Base-by-base conservation (phyloP, 345 rosid species). In the Syzygium jambos region DNA sequence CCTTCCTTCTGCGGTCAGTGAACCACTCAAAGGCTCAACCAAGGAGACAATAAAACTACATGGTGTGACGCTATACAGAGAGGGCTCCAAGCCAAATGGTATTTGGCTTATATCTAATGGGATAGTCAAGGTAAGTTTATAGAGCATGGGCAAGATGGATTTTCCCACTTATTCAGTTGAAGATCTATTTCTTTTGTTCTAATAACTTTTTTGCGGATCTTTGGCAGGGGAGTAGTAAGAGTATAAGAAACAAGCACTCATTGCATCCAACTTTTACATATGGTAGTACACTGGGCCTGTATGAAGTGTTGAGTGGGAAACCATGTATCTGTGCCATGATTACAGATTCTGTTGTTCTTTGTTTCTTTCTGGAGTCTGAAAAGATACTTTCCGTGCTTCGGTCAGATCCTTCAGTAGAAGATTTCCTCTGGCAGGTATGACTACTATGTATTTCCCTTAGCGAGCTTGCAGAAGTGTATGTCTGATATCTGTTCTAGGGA, bases 251-350 rank as follows among this genome's bases (percentile, higher is more conserved):
- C 94, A 94, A 91, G 87, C 95, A 95, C 85, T 95, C 98, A 10
- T 87, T 98, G 88, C 98, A 98, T 93, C 99, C 99, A 87, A 94
- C 94, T 52, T 95, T 98, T 63, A 89, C 97, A 63, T 95, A 98
- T 88, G 98, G 99, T 87, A 96, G 98, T 91, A 96, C 98, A 11
- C 91, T 98, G 90, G 99, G 99, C 54, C 92, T 96, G 85, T 98
- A 94, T 85, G 99, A 98, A 91, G 95, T 95, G 52, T 92, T 98
- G 59, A 92, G 91, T 29, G 96, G 96, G 89, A 96, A 94, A 91
- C 96, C 94, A 87, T 94, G 92, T 91, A 89, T 96, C 46, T 95
- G 96, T 22, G 95, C 95, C 92, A 94, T 95, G 91, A 87, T 93
- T 87, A 90, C 99, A 77, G 98, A 96, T 89, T 94, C 98, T n/a